Evolutionary conservation across 1,284 basidiomycete species (phyloP), one percentile per base, ranked within the genome.

Genomic region (Rhodotorula sp.): DNA sequence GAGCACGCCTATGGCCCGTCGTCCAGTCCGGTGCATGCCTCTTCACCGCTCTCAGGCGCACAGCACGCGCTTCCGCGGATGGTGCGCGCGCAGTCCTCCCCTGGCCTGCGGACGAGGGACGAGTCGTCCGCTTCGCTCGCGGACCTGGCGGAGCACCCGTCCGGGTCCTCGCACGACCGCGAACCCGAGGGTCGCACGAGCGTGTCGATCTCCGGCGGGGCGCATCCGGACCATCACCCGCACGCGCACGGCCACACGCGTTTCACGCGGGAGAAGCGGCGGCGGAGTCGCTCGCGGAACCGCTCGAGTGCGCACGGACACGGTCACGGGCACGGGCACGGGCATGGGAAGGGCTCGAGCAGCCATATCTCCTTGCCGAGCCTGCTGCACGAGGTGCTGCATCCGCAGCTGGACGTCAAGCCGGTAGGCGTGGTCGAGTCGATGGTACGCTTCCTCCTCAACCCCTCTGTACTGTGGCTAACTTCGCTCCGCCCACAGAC

Each of bases 391-490:
- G 76, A 75, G 10, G 71, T 77, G 8, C 57, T 77, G 17, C 76
- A 77, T 36, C 71, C 76, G 1, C 66, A 73, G 7, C 54, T 73
- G 34, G 71, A 74, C 46, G 51, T 71, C 17, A 48, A 64, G 32
- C 87, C 87, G 0, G 92, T 94, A 0, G 92, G 91, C 0, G 87
- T 91, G 17, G 92, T 92, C 76, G 91, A 94, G 81, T 88, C 87
- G 21, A 88, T 90, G 78, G 83, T 88, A 48, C 32, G 44, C 32
- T n/a, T 12, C 25, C 29, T 10, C 6, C 32, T 48, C 17, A 10
- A 12, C 4, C 41, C 17, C 2, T 44, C 15, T 17, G 2, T 17
- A 12, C 29, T 13, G 25, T 19, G n/a, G 44, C 36, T 50, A 36
- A 29, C 37, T 6, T 9, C 1, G 22, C 36, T 27, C 10, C 29